A percentile compares a stretch with the other conserved stretches of the same genome.
phyloP scores from a whole-genome alignment of 129 eudicot genomes.

The Glebionis coronaria region DNA sequence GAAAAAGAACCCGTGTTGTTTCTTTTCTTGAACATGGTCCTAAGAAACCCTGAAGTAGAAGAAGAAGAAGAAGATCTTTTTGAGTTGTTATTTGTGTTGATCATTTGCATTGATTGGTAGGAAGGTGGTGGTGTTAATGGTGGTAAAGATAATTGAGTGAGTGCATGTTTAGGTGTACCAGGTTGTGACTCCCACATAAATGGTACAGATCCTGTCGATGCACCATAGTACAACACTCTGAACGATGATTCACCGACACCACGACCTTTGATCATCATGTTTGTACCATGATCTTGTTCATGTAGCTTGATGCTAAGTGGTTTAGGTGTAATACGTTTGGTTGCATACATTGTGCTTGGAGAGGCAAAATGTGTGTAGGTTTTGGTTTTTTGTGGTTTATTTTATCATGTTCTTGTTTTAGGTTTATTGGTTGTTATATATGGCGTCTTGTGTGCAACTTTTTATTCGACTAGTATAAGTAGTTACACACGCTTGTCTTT shows the following conservation, averaged over 20 bases:
- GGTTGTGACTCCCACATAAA: conserved; percentile 85
- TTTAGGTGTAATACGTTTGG: conserved; percentile 23
- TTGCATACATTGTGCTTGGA: conserved; percentile 17
- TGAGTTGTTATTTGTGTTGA: conserved; percentile 4
- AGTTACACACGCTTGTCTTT: background rate
- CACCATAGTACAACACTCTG: conserved; percentile 66
- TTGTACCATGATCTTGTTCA: background rate
- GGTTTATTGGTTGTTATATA: conserved; percentile 7
- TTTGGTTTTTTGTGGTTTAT: conserved; percentile 14
- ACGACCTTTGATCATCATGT: no score
- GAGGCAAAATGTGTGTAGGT: conserved; percentile 1
- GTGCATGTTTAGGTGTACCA: conserved; percentile 70
- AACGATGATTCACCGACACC: conserved; percentile 46
- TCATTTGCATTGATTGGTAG: conserved; percentile 18
- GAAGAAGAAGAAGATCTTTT: conserved; percentile 31
- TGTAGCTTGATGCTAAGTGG: conserved; percentile 15
- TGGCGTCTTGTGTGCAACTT: conserved; percentile 10
- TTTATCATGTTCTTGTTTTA: conserved; percentile 1
- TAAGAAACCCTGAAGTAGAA: conserved; percentile 23
- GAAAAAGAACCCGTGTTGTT: conserved; percentile 35
- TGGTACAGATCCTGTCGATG: conserved; percentile 50
- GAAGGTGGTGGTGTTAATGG: conserved; percentile 89
- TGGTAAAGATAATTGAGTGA: conserved; percentile 42
- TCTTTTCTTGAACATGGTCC: conserved; percentile 26
- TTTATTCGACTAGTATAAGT: conserved; percentile 2